A percentile compares a stretch with the other conserved stretches of the same genome.
These are phyloP conservation scores for Graphilbum ipis-grandicollis DNA, from an alignment of 2,329 filamentous ascomycete genomes.

Conservation along the genomic window DNA sequence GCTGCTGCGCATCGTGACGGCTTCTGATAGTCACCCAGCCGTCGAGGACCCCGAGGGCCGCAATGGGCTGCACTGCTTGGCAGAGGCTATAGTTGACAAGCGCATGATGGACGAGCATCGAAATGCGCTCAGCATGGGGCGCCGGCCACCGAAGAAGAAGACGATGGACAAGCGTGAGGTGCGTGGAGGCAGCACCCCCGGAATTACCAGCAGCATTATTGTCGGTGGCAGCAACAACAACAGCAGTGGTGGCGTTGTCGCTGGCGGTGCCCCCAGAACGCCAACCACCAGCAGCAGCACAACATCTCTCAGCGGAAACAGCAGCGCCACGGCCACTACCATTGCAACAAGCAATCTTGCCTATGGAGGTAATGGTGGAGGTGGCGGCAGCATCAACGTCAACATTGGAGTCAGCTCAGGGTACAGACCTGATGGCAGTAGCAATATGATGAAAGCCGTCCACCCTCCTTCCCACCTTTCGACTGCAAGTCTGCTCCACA, in stretches of 20 bases:
- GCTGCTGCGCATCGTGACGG: constrained; percentile 20
- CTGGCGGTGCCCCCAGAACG: no score
- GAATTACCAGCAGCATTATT: neutral
- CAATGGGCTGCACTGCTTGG: constrained; percentile 41
- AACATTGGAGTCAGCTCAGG: no score
- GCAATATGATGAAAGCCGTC: no score
- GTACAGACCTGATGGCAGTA: no score
- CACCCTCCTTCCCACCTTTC: no score
- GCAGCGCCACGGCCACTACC: no score
- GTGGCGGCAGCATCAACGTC: no score
- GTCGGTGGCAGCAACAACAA: neutral
- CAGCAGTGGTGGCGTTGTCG: neutral
- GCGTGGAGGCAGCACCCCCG: neutral
- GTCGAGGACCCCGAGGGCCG: constrained; percentile 28
- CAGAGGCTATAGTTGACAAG: constrained; percentile 29
- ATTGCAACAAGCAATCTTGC: no score
- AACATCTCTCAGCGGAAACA: no score
- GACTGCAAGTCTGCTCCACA: constrained; percentile 5
- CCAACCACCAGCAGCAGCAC: no score
- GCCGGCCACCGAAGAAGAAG: constrained; percentile 17
- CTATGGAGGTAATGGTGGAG: no score
- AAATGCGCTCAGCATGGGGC: constrained; percentile 12
- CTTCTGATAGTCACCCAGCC: constrained; percentile 15
- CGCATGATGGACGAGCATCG: constrained; percentile 19
- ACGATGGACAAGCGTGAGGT: constrained; percentile 15